phyloP scores from a whole-genome alignment of 371 early-diverging fungal genomes.

The Entomophthora muscae region DNA sequence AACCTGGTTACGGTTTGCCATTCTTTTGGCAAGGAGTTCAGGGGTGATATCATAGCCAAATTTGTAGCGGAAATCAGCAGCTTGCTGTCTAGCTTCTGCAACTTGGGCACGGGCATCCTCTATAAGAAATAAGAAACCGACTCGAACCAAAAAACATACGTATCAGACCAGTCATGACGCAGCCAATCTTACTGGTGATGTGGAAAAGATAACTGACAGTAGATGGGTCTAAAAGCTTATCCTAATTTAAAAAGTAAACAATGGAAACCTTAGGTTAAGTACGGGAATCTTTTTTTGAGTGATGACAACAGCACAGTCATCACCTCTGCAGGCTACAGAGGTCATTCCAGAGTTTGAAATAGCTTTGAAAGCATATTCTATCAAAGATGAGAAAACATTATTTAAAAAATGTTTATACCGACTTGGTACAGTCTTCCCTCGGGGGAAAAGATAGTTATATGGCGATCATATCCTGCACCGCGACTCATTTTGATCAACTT shows the following conservation, averaged over 20 bases:
- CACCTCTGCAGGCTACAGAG: slow-evolving; percentile 85
- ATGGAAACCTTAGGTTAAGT: slow-evolving; percentile 10
- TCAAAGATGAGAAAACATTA: slow-evolving; percentile 5
- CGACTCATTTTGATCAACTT: slow-evolving; percentile 34
- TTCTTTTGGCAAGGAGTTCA: slow-evolving; percentile 91
- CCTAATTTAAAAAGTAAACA: slow-evolving; percentile 25
- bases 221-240: slow-evolving; percentile 89
- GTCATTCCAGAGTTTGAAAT: slow-evolving; percentile 90
- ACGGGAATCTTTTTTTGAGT: slow-evolving; percentile 96
- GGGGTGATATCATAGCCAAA: slow-evolving; percentile 94
- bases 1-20: slow-evolving; percentile 95
- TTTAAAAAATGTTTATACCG: slow-evolving; percentile 32
- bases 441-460: slow-evolving; percentile 97
- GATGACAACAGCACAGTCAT: slow-evolving; percentile 80
- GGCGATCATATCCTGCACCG: slow-evolving; percentile 89
- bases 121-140: slow-evolving; percentile 11
- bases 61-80: slow-evolving; percentile 95
- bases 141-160: slow-evolving; percentile 21
- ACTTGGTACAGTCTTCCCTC: slow-evolving; percentile 98
- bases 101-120: slow-evolving; percentile 93
- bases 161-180: slow-evolving; percentile 93
- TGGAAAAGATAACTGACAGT: slow-evolving; percentile 85
- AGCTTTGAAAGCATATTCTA: slow-evolving; percentile 99
- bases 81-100: slow-evolving; percentile 81
- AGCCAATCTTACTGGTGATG: slow-evolving; percentile 86